Conservation (phyloP, 2,329 filamentous ascomycete genomes). For the Pseudogymnoascus sp. region DNA sequence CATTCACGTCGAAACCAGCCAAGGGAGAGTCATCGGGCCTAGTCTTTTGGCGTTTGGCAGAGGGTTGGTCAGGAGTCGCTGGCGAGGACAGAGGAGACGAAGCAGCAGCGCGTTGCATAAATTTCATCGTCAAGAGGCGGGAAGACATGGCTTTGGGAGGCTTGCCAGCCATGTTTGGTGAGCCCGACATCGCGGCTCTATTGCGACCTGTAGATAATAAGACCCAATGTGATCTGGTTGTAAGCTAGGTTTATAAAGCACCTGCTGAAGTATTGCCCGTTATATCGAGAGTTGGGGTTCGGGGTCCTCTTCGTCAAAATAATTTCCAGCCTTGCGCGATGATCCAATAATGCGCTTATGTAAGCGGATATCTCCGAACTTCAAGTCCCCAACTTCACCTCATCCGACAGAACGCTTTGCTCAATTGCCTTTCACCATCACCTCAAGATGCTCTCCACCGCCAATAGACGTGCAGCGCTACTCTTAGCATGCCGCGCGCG, state of each 20-base stretch:
- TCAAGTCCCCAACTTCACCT: neutral
- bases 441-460: slow-evolving; percentile 4
- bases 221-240: neutral
- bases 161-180: slow-evolving; percentile 34
- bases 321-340: slow-evolving; percentile 6
- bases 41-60: slow-evolving; percentile 56
- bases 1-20: slow-evolving; percentile 32
- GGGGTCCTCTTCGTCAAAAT: neutral
- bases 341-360: neutral
- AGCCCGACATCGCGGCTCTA: slow-evolving; percentile 22
- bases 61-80: slow-evolving; percentile 42
- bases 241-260: neutral
- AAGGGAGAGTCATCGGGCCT: slow-evolving; percentile 26
- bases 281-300: neutral
- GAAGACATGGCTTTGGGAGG: slow-evolving; percentile 71
- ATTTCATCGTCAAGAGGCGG: slow-evolving; percentile 88
- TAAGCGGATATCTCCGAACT: slow-evolving; percentile 6
- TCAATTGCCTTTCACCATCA: slow-evolving; percentile 2
- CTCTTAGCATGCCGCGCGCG: neutral
- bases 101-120: slow-evolving; percentile 83
- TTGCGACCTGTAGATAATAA: slow-evolving; percentile 17
- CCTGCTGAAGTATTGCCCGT: neutral
- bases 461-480: slow-evolving; percentile 4
- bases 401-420: neutral
- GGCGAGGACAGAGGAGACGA: slow-evolving; percentile 41